Conservation (phyloP, 2,329 filamentous ascomycete species). For the Verticillium zaregamsianum region DNA sequence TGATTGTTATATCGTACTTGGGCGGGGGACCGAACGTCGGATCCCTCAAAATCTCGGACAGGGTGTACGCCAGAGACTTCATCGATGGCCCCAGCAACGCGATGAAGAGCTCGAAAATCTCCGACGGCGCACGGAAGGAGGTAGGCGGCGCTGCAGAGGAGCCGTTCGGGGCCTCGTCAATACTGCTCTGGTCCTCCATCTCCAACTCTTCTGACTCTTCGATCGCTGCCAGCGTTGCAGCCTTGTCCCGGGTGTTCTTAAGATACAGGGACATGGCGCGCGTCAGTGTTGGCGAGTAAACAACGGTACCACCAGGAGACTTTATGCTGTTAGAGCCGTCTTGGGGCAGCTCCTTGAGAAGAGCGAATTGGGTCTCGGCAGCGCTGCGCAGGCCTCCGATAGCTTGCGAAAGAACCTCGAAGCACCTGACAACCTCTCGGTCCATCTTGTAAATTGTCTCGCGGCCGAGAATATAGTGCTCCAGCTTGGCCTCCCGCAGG, state of each 20-base stretch:
- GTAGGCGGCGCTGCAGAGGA: conserved; percentile 14
- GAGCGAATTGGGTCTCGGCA: conserved; percentile 80
- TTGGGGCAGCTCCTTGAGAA: conserved; percentile 61
- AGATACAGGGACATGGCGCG: conserved; percentile 25
- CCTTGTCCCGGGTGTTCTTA: conserved; percentile 38
- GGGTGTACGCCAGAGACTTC: conserved; percentile 89
- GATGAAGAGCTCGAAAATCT: conserved; percentile 92
- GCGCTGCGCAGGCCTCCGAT: conserved; percentile 88
- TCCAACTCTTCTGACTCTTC: conserved; percentile 60
- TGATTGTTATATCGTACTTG: conserved; percentile 66
- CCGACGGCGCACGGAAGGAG: conserved; percentile 54
- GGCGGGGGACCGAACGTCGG: conserved; percentile 72
- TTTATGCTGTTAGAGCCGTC: conserved; percentile 22
- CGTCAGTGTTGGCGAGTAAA: conserved; percentile 24
- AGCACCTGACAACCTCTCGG: conserved; percentile 73
- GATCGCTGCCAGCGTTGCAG: conserved; percentile 53
- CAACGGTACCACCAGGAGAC: conserved; percentile 23
- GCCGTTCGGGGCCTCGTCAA: conserved; percentile 17
- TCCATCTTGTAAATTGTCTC: conserved; percentile 78
- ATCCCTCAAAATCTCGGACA: conserved; percentile 84
- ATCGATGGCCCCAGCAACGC: conserved; percentile 85
- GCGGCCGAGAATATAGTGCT: conserved; percentile 78
- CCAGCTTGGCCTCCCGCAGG: conserved; percentile 80
- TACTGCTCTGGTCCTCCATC: conserved; percentile 32
- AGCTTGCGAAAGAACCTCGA: conserved; percentile 82